phyloP scores from a whole-genome alignment of 2,329 filamentous ascomycete species.

The Monosporascus sp. region DNA sequence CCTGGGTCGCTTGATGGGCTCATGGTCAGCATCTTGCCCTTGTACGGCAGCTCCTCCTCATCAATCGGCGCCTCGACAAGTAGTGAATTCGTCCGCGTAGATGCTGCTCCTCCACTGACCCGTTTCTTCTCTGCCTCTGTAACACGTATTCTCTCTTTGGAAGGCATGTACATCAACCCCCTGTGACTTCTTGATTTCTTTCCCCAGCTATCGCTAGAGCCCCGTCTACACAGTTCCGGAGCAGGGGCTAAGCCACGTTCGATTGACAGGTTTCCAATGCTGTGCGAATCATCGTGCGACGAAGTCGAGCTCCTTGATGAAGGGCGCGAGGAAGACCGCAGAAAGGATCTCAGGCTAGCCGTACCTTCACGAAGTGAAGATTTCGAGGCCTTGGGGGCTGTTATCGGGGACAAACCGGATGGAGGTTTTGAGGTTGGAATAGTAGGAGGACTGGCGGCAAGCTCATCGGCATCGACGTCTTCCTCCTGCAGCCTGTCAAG shows the following conservation, averaged over 20 bases:
- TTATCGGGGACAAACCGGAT: conserved; percentile 67
- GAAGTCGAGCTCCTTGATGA: conserved; percentile 53
- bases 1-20: conserved; percentile 17
- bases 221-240: conserved; percentile 45
- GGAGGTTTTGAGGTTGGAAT: conserved; percentile 78
- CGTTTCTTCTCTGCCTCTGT: conserved; percentile 59
- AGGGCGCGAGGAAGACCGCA: conserved; percentile 52
- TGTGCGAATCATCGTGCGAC: conserved; percentile 54
- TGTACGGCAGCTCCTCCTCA: conserved; percentile 38
- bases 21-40: conserved; percentile 9
- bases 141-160: conserved; percentile 59
- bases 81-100: conserved; percentile 40
- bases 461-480: conserved; percentile 48
- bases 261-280: conserved; percentile 60
- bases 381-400: conserved; percentile 51
- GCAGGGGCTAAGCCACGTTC: conserved; percentile 47
- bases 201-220: conserved; percentile 58
- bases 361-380: conserved; percentile 43
- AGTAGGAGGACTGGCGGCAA: conserved; percentile 62
- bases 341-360: conserved; percentile 52
- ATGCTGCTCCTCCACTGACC: conserved; percentile 33
- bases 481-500: conserved; percentile 44
- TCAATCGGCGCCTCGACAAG: conserved; percentile 49
- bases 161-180: conserved; percentile 68
- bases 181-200: conserved; percentile 49